Evolutionary conservation across 1,139 yeast species (phyloP).

Genomic region (Debaryomyces psychrophilus): DNA sequence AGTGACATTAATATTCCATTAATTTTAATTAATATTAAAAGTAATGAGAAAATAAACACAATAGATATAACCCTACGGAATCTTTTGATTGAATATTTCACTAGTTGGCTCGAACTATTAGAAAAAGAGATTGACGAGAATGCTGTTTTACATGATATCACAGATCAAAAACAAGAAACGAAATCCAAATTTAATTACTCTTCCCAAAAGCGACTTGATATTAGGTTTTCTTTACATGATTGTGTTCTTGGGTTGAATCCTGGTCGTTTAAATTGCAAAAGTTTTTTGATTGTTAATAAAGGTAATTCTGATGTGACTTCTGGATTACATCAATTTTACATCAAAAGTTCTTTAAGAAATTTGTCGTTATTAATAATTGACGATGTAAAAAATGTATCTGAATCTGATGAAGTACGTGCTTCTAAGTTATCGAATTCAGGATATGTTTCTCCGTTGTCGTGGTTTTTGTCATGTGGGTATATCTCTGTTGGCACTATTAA

Average conservation of each 20-base stretch:
- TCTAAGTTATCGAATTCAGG: constrained; percentile 11
- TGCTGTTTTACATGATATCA: constrained; percentile 7
- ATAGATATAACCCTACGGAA: constrained; percentile 49
- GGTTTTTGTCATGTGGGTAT: constrained; percentile 44
- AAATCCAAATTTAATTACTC: background rate
- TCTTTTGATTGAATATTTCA: constrained; percentile 52
- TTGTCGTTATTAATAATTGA: constrained; percentile 58
- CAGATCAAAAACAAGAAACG: constrained; percentile 3
- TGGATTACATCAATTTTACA: constrained; percentile 32
- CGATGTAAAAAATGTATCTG: constrained; percentile 43
- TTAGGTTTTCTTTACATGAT: constrained; percentile 53
- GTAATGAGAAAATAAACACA: constrained; percentile 22
- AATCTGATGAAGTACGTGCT: constrained; percentile 13
- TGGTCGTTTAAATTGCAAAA: constrained; percentile 55
- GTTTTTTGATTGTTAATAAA: constrained; percentile 51
- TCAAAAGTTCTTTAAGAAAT: constrained; percentile 51
- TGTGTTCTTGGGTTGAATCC: constrained; percentile 63
- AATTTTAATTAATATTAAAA: constrained; percentile 25
- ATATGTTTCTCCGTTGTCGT: constrained; percentile 24
- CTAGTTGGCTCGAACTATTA: constrained; percentile 53
- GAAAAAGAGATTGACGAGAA: constrained; percentile 17
- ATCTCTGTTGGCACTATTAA: constrained; percentile 48
- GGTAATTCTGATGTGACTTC: constrained; percentile 55
- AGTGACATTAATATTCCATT: constrained; percentile 22
- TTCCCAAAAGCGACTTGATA: constrained; percentile 26